Percentiles rank a stretch among this genome's conserved stretches.
Evolutionary conservation across 345 rosid genomes (phyloP).

Genomic region (Brassica carinata): DNA sequence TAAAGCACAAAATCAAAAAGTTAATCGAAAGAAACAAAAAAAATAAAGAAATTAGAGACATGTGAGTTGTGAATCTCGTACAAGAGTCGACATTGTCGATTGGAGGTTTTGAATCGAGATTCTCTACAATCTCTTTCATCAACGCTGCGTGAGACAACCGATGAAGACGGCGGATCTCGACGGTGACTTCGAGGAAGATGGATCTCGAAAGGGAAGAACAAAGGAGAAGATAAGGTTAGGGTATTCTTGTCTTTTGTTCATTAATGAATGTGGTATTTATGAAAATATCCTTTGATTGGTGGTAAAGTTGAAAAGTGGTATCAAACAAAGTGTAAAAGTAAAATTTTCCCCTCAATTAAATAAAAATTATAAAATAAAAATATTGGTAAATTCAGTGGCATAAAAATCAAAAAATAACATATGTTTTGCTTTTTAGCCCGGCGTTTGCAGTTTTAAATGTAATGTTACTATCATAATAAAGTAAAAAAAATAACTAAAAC

Average conservation of each 20-base stretch:
- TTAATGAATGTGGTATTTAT: not conserved
- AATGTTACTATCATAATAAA: too few species aligned
- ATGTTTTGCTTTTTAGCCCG: too few species aligned
- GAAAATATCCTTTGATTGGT: not conserved
- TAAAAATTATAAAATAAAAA: too few species aligned
- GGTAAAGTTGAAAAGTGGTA: not conserved
- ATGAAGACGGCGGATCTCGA: not conserved
- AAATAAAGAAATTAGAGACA: not conserved
- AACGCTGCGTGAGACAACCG: not conserved
- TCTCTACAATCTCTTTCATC: too few species aligned
- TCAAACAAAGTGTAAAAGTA: not conserved
- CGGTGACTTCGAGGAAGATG: not conserved
- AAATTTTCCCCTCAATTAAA: too few species aligned
- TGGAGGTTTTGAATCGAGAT: not conserved
- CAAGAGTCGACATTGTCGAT: not conserved
- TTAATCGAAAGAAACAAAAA: too few species aligned
- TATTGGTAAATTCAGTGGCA: too few species aligned
- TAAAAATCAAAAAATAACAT: too few species aligned
- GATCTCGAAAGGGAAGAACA: not conserved
- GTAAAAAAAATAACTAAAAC: too few species aligned
- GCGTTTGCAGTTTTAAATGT: too few species aligned
- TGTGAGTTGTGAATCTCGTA: not conserved
- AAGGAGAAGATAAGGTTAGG: not conserved
- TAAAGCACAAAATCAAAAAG: too few species aligned
- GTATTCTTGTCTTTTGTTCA: not conserved